These are phyloP conservation scores for Diplogelasinospora grovesii DNA, from an alignment of 495 filamentous ascomycete genomes.

Conservation along the genomic window DNA sequence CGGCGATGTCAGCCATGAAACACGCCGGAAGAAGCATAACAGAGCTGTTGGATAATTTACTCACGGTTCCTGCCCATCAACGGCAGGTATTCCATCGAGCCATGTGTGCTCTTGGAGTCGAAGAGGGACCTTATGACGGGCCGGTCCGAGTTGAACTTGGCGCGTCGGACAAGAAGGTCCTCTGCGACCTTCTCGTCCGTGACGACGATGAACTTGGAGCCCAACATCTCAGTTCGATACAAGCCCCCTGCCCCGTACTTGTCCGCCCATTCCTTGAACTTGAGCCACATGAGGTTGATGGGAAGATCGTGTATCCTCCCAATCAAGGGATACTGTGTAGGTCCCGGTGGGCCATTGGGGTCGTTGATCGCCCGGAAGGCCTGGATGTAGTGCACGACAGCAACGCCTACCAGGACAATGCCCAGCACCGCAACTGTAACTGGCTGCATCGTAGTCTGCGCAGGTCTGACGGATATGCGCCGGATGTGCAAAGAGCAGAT, in stretches of 20 bases:
- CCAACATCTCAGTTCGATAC: constrained; percentile 42
- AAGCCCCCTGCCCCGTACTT: constrained; percentile 38
- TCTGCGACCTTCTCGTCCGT: constrained; percentile 47
- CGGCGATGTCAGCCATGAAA: neutral
- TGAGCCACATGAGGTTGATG: constrained; percentile 41
- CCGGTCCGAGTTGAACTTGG: constrained; percentile 42
- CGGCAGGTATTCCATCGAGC: constrained; percentile 36
- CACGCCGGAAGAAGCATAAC: no score
- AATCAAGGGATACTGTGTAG: constrained; percentile 33
- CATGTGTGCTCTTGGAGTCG: constrained; percentile 34
- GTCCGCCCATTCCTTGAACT: constrained; percentile 47
- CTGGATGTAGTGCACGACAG: constrained; percentile 23
- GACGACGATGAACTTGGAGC: constrained; percentile 41
- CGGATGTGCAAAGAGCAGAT: no score
- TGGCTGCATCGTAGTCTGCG: constrained; percentile 11
- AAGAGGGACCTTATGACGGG: constrained; percentile 33
- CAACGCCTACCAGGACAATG: constrained; percentile 15
- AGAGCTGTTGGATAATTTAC: constrained; percentile 6
- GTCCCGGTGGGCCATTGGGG: constrained; percentile 27
- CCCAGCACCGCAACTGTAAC: constrained; percentile 17
- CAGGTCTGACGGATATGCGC: no score
- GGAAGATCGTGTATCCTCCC: constrained; percentile 43
- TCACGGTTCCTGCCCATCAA: constrained; percentile 37
- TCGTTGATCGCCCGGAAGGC: constrained; percentile 28
- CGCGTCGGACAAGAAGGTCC: constrained; percentile 44